Evolutionary conservation across 768 basidiomycete species (phyloP).

Genomic region (Mrakia gelida): DNA sequence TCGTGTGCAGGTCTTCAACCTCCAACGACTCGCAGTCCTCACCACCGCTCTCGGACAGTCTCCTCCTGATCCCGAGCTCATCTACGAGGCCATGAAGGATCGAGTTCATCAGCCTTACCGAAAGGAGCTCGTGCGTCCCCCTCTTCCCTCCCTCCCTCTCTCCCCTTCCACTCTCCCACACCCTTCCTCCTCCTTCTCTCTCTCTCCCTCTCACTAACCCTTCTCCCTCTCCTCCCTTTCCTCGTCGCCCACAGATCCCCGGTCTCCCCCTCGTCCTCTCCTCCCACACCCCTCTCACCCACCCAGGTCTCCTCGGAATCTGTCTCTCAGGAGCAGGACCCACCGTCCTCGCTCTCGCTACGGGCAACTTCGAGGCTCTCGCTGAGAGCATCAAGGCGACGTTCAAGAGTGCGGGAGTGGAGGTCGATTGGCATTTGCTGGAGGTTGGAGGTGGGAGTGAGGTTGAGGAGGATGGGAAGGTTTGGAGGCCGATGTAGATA

Average conservation of each 20-base stretch:
- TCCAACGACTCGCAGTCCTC: slow-evolving; percentile 91
- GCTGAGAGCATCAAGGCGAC: slow-evolving; percentile 73
- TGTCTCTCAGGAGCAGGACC: slow-evolving; percentile 98
- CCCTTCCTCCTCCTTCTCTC: background rate
- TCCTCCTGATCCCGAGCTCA: slow-evolving; percentile 91
- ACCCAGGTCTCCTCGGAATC: slow-evolving; percentile 93
- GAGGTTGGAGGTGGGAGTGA: slow-evolving; percentile 54
- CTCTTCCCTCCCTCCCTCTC: background rate
- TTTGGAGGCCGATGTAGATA: slow-evolving; percentile 20
- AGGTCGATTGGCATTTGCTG: slow-evolving; percentile 87
- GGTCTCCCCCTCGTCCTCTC: slow-evolving; percentile 90
- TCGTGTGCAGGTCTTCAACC: slow-evolving; percentile 77
- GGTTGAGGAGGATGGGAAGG: slow-evolving; percentile 39
- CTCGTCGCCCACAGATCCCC: slow-evolving; percentile 63
- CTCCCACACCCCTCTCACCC: slow-evolving; percentile 75
- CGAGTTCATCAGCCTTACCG: slow-evolving; percentile 96
- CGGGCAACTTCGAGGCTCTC: slow-evolving; percentile 73
- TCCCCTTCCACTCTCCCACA: background rate
- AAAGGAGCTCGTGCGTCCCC: slow-evolving; percentile 64
- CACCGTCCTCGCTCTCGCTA: slow-evolving; percentile 92
- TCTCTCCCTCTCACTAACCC: background rate
- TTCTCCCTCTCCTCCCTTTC: background rate
- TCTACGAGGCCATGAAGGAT: slow-evolving; percentile 99
- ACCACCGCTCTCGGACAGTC: slow-evolving; percentile 86
- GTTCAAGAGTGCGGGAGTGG: slow-evolving; percentile 65